Evolutionary conservation across 345 rosid genomes (phyloP).

Genomic region (Citrus hindsii): DNA sequence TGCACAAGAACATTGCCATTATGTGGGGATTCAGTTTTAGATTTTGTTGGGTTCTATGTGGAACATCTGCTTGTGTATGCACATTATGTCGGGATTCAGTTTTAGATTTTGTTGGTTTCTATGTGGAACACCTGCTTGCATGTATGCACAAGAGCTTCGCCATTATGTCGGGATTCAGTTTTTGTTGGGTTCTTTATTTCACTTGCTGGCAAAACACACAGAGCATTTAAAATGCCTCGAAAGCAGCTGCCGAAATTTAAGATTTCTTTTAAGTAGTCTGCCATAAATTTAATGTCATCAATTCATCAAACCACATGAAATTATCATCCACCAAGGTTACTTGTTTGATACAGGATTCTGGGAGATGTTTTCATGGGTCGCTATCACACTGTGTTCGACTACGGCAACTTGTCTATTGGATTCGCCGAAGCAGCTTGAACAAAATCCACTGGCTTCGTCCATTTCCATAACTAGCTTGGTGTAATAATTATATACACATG

Average conservation of each 20-base stretch:
- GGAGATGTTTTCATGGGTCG: conserved; percentile 94
- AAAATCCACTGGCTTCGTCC: background rate
- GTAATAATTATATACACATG: background rate
- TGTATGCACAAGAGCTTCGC: background rate
- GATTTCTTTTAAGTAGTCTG: background rate
- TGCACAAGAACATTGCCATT: background rate
- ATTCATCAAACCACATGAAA: background rate
- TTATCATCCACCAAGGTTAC: background rate
- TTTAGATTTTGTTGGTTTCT: background rate
- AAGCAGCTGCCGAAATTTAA: background rate
- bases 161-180: background rate
- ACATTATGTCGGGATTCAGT: background rate
- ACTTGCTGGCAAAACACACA: background rate
- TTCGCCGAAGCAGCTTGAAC: conserved; percentile 82
- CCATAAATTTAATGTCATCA: no score
- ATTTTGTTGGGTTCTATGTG: background rate
- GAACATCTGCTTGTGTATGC: background rate
- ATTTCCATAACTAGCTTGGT: background rate
- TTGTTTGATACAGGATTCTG: conserved; percentile 62
- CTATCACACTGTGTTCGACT: conserved; percentile 71
- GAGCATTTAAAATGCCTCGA: background rate
- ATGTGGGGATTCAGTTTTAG: background rate
- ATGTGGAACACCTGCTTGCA: background rate
- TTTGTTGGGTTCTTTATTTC: background rate
- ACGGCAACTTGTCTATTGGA: conserved; percentile 68